phyloP scores from a whole-genome alignment of 257 asterid genomes.

The Linderniella brevidens region DNA sequence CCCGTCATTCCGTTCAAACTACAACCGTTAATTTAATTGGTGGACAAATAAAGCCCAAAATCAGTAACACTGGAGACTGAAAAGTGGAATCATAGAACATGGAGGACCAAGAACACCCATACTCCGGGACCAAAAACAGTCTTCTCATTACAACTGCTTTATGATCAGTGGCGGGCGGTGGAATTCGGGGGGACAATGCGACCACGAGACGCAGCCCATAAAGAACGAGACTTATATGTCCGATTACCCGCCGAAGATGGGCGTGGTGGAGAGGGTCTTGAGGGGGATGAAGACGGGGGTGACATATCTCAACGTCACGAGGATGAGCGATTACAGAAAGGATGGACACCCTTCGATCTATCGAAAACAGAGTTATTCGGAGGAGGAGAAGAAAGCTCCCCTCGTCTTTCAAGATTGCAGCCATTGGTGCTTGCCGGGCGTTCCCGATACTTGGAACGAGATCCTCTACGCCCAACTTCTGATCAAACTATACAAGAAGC shows the following conservation, averaged over 20 bases:
- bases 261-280: constrained; percentile 29
- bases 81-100: too few relatives aligned
- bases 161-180: constrained; percentile 75
- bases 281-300: constrained; percentile 44
- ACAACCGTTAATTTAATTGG: too few relatives aligned
- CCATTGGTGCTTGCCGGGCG: constrained; percentile 83
- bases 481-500: constrained; percentile 13
- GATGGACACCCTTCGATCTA: constrained; percentile 66
- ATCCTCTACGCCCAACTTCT: constrained; percentile 41
- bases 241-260: constrained; percentile 39
- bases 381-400: constrained; percentile 22
- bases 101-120: too few relatives aligned
- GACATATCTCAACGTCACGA: constrained; percentile 40
- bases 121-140: too few relatives aligned
- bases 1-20: too few relatives aligned
- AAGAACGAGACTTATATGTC: constrained; percentile 41
- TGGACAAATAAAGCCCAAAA: too few relatives aligned
- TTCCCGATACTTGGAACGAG: constrained; percentile 68
- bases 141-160: too few relatives aligned
- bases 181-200: constrained; percentile 68
- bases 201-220: constrained; percentile 53
- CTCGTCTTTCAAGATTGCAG: constrained; percentile 46
- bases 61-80: too few relatives aligned
- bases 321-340: constrained; percentile 50
- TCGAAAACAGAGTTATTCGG: constrained; percentile 21